Base-by-base conservation (phyloP, 495 filamentous ascomycete genomes). In the Penicillium crystallinum region DNA sequence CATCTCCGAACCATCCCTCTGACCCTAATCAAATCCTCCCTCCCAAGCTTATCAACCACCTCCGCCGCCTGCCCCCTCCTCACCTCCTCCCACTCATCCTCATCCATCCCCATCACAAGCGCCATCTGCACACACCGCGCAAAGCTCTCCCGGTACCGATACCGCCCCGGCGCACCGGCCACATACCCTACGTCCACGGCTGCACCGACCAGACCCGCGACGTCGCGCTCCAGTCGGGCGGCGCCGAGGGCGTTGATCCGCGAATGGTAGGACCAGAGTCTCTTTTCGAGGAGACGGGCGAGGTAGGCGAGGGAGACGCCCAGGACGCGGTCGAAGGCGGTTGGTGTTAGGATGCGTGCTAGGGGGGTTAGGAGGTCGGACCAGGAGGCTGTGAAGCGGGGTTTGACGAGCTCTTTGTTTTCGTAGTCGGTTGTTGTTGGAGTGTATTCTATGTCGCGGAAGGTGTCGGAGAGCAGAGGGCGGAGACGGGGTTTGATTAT, bases 71-170 rank as follows among this genome's bases (percentile, higher is more conserved):
- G 70, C 2, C 65, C 66, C n/a, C 50, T 46, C 19, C 74, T 25
- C 17, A 88, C 64, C 67, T 92, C 92, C 43, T 91, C 89, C 89
- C 91, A 96, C 69, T 98, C 95, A 50, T 98, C 93, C 15, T 95
- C 91, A 66, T 98, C 93, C 91, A 97, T 95, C 53, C 91, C 91
- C 62, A 95, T 88, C 4, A 96, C 80, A 70, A 96, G 79, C 41
- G 85, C 82, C 54, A 97, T 88, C 77, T 98, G 91, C 55, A 81
- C 77, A 49, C 89, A 89, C 54, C 82, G 81, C 44, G 77, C 78
- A 75, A 98, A 97, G 12, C 80, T 63, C 62, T 96, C 91, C 11
- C 91, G 73, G 39, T 96, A 79, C 2, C 81, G 81, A 66, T 96
- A 98, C 37, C 73, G 61, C 2, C 65, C 70, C 11, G 67, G 59